Evolutionary conservation across 78 protist species (phyloP).

Genomic region (Andalucia godoyi): DNA sequence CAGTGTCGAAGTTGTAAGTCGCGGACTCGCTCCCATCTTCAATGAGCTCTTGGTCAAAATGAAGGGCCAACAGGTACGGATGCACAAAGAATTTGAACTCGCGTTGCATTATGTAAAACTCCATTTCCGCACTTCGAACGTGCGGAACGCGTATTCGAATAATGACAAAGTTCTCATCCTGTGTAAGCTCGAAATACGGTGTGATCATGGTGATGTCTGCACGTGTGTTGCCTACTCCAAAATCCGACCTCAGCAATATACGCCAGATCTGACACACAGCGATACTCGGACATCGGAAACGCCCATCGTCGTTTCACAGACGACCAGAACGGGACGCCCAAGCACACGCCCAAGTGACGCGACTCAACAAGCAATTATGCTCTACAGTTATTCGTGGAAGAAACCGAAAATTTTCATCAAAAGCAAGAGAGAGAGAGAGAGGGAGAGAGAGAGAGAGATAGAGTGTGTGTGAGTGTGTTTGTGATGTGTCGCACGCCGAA

Average conservation of each 20-base stretch:
- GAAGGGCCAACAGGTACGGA: conserved; percentile 10
- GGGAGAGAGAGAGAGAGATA: too few species aligned
- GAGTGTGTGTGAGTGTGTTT: too few species aligned
- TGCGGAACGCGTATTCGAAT: neutral
- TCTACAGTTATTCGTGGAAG: too few species aligned
- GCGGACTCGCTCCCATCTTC: conserved; percentile 2
- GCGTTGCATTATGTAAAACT: neutral
- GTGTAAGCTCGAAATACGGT: neutral
- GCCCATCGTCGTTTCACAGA: neutral
- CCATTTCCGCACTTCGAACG: neutral
- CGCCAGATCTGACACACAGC: neutral
- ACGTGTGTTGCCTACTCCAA: neutral
- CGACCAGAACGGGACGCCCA: neutral
- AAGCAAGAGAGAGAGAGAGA: too few species aligned
- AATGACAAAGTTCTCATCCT: conserved; percentile 4
- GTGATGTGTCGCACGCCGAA: too few species aligned
- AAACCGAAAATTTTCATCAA: too few species aligned
- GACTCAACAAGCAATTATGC: too few species aligned
- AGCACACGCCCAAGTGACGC: neutral
- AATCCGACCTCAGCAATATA: neutral
- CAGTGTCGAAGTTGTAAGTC: conserved; percentile 7
- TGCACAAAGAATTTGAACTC: neutral
- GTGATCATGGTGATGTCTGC: neutral
- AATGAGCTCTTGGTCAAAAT: conserved; percentile 11
- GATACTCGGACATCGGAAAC: neutral